Conservation (phyloP, 352 stramenopile genomes). For the Pythium phragmitis region DNA sequence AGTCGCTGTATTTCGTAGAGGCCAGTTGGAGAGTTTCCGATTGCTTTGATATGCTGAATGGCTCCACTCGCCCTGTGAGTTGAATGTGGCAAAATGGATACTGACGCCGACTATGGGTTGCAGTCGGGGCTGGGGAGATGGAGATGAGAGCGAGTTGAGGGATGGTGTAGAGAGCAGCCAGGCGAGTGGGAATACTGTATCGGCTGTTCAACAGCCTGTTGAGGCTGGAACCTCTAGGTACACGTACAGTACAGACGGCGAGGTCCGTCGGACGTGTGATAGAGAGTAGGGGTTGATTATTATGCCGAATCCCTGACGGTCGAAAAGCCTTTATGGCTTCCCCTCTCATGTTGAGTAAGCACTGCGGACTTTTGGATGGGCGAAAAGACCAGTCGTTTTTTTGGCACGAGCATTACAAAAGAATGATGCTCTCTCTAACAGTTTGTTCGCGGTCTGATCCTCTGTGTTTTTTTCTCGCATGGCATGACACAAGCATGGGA, state of each 20-base stretch:
- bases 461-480: slow-evolving; percentile 2
- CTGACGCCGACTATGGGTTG: slow-evolving; percentile 7
- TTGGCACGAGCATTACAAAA: not conserved
- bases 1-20: slow-evolving; percentile 8
- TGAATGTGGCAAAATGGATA: slow-evolving; percentile 28
- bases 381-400: not conserved
- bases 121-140: not conserved
- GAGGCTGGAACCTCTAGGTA: not conserved
- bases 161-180: slow-evolving; percentile 19
- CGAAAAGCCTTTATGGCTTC: slow-evolving; percentile 3
- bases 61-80: slow-evolving; percentile 13
- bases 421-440: not conserved
- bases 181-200: slow-evolving; percentile 2
- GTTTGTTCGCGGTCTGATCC: not conserved
- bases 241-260: not conserved
- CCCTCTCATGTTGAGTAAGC: too few species aligned
- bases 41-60: slow-evolving; percentile 10
- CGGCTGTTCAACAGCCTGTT: slow-evolving; percentile 11
- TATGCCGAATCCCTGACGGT: not conserved
- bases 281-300: slow-evolving; percentile 2
- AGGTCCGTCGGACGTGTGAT: not conserved
- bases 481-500: not conserved
- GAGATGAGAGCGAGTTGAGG: slow-evolving; percentile 9
- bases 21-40: slow-evolving; percentile 1
- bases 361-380: slow-evolving; percentile 3